phyloP scores from a whole-genome alignment of 2,329 filamentous ascomycete genomes.

The Colletotrichum coccodes region DNA sequence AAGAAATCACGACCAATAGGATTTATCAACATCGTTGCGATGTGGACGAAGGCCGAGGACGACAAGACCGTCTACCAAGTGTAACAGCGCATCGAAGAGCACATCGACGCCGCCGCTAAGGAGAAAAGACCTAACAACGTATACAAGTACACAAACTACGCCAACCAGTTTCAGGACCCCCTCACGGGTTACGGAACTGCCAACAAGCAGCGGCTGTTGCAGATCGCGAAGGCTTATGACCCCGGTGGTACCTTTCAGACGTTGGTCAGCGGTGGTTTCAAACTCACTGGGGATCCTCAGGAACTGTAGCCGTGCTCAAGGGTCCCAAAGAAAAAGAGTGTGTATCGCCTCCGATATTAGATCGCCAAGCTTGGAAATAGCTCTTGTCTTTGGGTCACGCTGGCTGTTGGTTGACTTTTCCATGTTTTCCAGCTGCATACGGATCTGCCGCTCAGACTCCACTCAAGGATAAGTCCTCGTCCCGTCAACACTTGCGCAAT shows the following conservation, averaged over 20 bases:
- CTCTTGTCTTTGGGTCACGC: no score
- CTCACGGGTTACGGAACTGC: slow-evolving; percentile 49
- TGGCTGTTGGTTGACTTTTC: no score
- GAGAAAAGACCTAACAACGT: slow-evolving; percentile 30
- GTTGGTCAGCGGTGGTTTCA: slow-evolving; percentile 43
- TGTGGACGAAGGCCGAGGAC: slow-evolving; percentile 35
- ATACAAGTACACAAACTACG: slow-evolving; percentile 56
- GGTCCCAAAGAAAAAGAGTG: no score
- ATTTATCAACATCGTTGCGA: slow-evolving; percentile 35
- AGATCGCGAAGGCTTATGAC: slow-evolving; percentile 45
- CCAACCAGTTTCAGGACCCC: slow-evolving; percentile 48
- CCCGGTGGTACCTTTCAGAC: slow-evolving; percentile 45
- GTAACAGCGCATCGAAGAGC: slow-evolving; percentile 29
- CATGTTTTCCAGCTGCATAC: no score
- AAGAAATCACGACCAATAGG: slow-evolving; percentile 39
- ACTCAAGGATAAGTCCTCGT: no score
- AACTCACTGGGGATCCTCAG: no score
- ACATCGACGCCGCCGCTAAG: slow-evolving; percentile 31
- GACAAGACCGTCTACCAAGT: slow-evolving; percentile 35
- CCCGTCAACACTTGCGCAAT: no score
- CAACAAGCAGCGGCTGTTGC: slow-evolving; percentile 45
- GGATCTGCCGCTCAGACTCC: no score
- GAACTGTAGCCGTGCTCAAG: no score
- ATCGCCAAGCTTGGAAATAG: no score
- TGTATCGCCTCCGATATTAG: no score